These are phyloP conservation scores for Actinidia chinensis DNA, from an alignment of 179 eudicot genomes.

Conservation along the genomic window DNA sequence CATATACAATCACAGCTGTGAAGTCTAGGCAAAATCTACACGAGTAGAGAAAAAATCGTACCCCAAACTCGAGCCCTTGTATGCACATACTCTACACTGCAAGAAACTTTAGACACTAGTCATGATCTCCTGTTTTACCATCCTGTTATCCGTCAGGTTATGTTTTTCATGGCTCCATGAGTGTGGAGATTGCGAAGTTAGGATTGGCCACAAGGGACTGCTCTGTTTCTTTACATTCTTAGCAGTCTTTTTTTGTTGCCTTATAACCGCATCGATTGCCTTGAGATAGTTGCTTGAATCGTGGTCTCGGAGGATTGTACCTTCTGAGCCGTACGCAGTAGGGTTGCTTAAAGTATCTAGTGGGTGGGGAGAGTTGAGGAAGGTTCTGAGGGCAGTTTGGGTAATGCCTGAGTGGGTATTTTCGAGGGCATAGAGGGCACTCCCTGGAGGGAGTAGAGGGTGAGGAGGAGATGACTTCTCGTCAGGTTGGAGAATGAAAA, in stretches of 20 bases:
- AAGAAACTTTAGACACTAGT: slow-evolving; percentile 36
- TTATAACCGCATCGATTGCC: slow-evolving; percentile 60
- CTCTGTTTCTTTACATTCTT: slow-evolving; percentile 40
- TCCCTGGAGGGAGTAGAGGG: slow-evolving; percentile 74
- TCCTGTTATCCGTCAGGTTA: slow-evolving; percentile 24
- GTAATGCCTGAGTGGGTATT: slow-evolving; percentile 28
- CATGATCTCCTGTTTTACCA: slow-evolving; percentile 35
- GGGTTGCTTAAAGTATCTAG: slow-evolving; percentile 73
- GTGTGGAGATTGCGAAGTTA: slow-evolving; percentile 51
- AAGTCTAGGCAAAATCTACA: background rate
- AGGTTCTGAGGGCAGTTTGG: slow-evolving; percentile 46
- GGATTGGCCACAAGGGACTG: slow-evolving; percentile 52
- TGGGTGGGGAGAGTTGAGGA: slow-evolving; percentile 83
- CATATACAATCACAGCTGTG: background rate
- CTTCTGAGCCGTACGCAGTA: slow-evolving; percentile 77
- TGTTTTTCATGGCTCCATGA: slow-evolving; percentile 42
- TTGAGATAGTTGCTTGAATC: slow-evolving; percentile 75
- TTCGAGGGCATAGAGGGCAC: slow-evolving; percentile 56
- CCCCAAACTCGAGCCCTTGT: slow-evolving; percentile 3
- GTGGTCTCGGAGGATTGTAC: slow-evolving; percentile 80
- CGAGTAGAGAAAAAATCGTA: background rate
- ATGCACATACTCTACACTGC: background rate
- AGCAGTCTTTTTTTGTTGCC: slow-evolving; percentile 39
- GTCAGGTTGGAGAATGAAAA: slow-evolving; percentile 79
- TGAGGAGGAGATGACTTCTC: slow-evolving; percentile 65